Conservation (phyloP, 2,329 filamentous ascomycete genomes). For the Verticillium isaacii region DNA sequence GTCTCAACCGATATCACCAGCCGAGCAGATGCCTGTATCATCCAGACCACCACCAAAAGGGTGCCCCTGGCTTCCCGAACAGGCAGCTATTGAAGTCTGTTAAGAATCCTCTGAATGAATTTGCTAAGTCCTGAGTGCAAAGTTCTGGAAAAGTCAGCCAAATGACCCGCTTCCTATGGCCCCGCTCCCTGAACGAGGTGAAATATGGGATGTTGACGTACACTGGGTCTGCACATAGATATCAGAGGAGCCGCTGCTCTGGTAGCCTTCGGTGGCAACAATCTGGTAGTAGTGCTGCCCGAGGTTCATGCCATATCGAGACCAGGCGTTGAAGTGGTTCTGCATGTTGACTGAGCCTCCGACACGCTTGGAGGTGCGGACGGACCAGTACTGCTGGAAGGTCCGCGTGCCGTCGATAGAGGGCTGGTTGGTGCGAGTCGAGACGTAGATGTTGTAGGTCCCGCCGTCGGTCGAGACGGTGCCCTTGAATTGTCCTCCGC, state of each 20-base stretch:
- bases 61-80: too few relatives aligned
- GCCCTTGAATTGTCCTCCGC: constrained; percentile 21
- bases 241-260: constrained; percentile 39
- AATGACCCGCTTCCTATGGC: too few relatives aligned
- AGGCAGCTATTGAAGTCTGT: too few relatives aligned
- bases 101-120: too few relatives aligned
- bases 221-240: constrained; percentile 25
- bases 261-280: constrained; percentile 47
- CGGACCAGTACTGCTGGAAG: constrained; percentile 46
- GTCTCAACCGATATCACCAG: too few relatives aligned
- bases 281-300: constrained; percentile 50
- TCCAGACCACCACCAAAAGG: too few relatives aligned
- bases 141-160: too few relatives aligned
- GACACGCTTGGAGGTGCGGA: constrained; percentile 40
- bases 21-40: too few relatives aligned
- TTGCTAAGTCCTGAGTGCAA: too few relatives aligned
- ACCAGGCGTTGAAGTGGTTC: constrained; percentile 52
- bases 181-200: not conserved
- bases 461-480: constrained; percentile 25
- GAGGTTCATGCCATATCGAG: constrained; percentile 34
- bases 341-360: constrained; percentile 44
- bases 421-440: constrained; percentile 34
- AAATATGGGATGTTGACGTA: not conserved
- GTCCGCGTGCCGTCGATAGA: constrained; percentile 41
- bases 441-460: constrained; percentile 28